Percentiles rank a stretch among this genome's conserved stretches.
Evolutionary conservation across 1,139 yeast genomes (phyloP).

Genomic region (Eremothecium cymbalariae): DNA sequence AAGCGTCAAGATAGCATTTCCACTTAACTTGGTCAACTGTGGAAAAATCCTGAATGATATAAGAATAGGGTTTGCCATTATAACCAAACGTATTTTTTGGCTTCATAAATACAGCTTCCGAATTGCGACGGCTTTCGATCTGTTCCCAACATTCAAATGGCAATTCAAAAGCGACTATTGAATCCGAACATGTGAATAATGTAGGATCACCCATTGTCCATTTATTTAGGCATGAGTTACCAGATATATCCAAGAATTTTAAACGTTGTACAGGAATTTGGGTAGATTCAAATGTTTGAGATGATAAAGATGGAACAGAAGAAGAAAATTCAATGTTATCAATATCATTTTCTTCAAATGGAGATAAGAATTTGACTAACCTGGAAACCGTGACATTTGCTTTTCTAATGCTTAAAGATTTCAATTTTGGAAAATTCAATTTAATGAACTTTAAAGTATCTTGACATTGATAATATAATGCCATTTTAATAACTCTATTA

Average conservation of each 20-base stretch:
- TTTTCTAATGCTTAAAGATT: constrained; percentile 53
- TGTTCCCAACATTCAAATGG: constrained; percentile 34
- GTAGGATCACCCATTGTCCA: constrained; percentile 48
- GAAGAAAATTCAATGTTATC: constrained; percentile 13
- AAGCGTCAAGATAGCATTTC: constrained; percentile 37
- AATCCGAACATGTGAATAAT: constrained; percentile 37
- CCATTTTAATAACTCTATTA: constrained; percentile 16
- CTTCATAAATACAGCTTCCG: constrained; percentile 4
- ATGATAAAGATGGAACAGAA: neutral
- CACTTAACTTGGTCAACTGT: constrained; percentile 38
- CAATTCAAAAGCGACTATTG: constrained; percentile 35
- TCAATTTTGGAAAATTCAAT: constrained; percentile 45
- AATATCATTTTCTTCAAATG: constrained; percentile 15
- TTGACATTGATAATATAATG: constrained; percentile 28
- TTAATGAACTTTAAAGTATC: constrained; percentile 50
- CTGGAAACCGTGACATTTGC: constrained; percentile 45
- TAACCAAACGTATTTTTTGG: neutral
- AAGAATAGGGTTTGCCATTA: constrained; percentile 11
- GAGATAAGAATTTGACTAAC: constrained; percentile 42
- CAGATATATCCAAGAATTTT: constrained; percentile 45
- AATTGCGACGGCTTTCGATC: constrained; percentile 28
- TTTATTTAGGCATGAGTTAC: constrained; percentile 40
- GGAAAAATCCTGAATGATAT: constrained; percentile 19
- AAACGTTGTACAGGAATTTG: constrained; percentile 26
- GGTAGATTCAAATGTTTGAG: neutral